phyloP scores from a whole-genome alignment of 345 rosid species.

The Psidium guajava region DNA sequence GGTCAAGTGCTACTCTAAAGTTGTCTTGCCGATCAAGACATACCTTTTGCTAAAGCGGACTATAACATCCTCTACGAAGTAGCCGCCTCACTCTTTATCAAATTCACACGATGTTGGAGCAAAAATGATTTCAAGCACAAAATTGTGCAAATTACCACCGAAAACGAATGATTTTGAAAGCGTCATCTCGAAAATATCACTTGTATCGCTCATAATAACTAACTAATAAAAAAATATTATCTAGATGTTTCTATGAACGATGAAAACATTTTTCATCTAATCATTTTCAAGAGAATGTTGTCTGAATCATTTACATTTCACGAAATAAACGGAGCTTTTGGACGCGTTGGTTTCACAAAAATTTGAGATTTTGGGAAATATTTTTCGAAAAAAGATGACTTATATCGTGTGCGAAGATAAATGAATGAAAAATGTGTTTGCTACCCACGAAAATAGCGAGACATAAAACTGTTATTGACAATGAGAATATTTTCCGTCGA shows the following conservation, averaged over 20 bases:
- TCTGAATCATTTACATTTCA: neutral
- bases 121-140: too few relatives aligned
- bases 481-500: neutral
- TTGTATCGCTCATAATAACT: too few relatives aligned
- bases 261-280: neutral
- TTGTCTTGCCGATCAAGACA: neutral
- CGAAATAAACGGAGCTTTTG: neutral
- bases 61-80: neutral
- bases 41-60: accelerated
- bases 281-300: neutral
- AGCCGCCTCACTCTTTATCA: neutral
- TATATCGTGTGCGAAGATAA: accelerated
- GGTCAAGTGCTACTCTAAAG: neutral
- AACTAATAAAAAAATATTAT: too few relatives aligned
- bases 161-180: too few relatives aligned
- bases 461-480: accelerated
- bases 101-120: too few relatives aligned
- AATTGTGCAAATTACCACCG: too few relatives aligned
- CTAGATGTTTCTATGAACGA: accelerated
- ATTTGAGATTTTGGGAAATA: neutral
- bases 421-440: neutral
- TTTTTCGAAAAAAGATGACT: accelerated
- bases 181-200: too few relatives aligned
- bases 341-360: accelerated
- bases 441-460: accelerated